phyloP scores from a whole-genome alignment of 164 flowering plant genomes.

The Aristolochia californica region DNA sequence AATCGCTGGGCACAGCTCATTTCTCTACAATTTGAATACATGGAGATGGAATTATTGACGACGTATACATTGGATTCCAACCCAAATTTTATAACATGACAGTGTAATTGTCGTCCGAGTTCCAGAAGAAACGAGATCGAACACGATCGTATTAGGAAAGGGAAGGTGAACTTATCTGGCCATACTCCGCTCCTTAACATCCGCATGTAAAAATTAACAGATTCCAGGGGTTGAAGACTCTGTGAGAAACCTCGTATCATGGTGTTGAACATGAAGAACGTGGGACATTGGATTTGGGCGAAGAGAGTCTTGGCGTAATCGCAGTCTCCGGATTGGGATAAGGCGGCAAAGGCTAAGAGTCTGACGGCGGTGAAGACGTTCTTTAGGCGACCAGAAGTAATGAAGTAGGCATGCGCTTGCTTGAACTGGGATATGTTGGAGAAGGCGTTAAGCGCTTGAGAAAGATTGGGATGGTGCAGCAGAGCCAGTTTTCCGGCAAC shows the following conservation, averaged over 20 bases:
- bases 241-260: constrained; percentile 18
- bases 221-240: constrained; percentile 6
- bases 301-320: constrained; percentile 16
- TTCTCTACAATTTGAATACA: constrained; percentile 15
- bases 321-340: constrained; percentile 11
- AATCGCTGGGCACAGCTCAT: constrained; percentile 10
- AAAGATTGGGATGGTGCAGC: constrained; percentile 16
- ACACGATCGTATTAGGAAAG: constrained; percentile 18
- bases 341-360: constrained; percentile 17
- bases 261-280: constrained; percentile 21
- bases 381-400: constrained; percentile 8
- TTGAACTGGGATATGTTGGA: constrained; percentile 15
- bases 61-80: constrained; percentile 16
- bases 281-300: constrained; percentile 7
- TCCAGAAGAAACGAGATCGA: not conserved
- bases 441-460: constrained; percentile 20
- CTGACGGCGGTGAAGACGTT: constrained; percentile 12
- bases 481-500: constrained; percentile 9
- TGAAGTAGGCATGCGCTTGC: constrained; percentile 18
- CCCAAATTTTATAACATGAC: constrained; percentile 20
- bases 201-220: constrained; percentile 9
- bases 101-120: constrained; percentile 16
- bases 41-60: constrained; percentile 11
- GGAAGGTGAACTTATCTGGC: constrained; percentile 24
- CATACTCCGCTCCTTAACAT: constrained; percentile 13